Evolutionary conservation across 1,284 basidiomycete species (phyloP).

Genomic region (Amylostereum chailletii): DNA sequence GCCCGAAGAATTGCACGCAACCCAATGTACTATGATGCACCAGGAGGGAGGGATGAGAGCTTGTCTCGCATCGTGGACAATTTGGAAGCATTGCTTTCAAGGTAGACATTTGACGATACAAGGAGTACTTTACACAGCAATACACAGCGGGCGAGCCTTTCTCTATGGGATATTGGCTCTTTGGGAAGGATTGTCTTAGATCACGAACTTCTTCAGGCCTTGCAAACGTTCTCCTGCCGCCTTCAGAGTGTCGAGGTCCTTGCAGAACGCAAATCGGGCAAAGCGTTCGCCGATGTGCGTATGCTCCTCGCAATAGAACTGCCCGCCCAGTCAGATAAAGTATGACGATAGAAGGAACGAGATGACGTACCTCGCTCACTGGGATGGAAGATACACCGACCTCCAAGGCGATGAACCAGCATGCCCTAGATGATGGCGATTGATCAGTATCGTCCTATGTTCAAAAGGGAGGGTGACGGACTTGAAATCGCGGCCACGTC

Average conservation of each 20-base stretch:
- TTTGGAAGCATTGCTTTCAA: constrained; percentile 25
- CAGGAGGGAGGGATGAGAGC: constrained; percentile 35
- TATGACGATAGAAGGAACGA: not conserved
- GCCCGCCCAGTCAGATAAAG: constrained; percentile 4
- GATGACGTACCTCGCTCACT: constrained; percentile 73
- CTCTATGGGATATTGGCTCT: no score
- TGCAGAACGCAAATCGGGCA: constrained; percentile 89
- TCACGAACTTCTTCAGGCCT: constrained; percentile 62
- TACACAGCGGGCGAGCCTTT: no score
- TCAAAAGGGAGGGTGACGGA: constrained; percentile 25
- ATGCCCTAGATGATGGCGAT: constrained; percentile 41
- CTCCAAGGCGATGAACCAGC: constrained; percentile 88
- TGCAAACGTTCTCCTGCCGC: constrained; percentile 73
- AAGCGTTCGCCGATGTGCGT: constrained; percentile 79
- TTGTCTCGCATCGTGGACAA: constrained; percentile 70
- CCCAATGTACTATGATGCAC: constrained; percentile 79
- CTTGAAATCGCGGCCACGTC: constrained; percentile 85
- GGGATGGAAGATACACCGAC: constrained; percentile 88
- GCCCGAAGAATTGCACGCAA: constrained; percentile 68
- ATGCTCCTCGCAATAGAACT: constrained; percentile 90
- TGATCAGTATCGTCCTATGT: not conserved
- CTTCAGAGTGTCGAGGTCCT: constrained; percentile 77
- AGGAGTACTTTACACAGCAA: no score
- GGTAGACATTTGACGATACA: not conserved
- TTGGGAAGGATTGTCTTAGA: no score